Conservation (phyloP, 2,329 filamentous ascomycete species). For the Cladosporium sp. region DNA sequence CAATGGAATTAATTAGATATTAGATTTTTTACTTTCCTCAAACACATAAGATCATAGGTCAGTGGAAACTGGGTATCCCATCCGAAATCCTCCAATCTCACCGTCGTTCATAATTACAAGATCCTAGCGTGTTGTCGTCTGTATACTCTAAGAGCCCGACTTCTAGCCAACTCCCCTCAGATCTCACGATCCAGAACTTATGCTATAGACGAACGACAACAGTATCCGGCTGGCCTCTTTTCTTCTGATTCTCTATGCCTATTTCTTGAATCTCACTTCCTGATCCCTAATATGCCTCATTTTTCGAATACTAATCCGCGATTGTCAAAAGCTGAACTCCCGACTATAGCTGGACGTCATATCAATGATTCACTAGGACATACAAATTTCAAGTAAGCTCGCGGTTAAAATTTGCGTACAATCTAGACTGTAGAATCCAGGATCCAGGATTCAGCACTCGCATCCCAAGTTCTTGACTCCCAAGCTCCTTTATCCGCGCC, state of each 20-base stretch:
- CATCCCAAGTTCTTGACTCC: too few relatives aligned
- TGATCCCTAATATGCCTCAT: not conserved
- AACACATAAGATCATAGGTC: slow-evolving; percentile 4
- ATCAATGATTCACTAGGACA: too few relatives aligned
- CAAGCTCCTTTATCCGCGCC: too few relatives aligned
- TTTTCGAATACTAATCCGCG: not conserved
- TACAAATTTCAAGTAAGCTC: too few relatives aligned
- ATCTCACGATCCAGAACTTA: not conserved
- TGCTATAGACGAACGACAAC: not conserved
- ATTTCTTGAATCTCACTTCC: not conserved
- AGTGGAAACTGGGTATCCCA: not conserved
- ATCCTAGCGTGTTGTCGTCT: not conserved
- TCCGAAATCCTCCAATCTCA: slow-evolving; percentile 4
- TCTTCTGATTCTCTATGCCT: not conserved
- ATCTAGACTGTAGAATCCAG: too few relatives aligned
- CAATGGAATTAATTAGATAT: too few relatives aligned
- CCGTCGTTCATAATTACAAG: not conserved
- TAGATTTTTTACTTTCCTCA: too few relatives aligned
- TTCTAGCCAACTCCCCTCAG: not conserved
- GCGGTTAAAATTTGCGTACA: too few relatives aligned
- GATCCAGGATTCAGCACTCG: too few relatives aligned
- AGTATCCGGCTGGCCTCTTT: not conserved
- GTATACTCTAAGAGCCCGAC: too few relatives aligned
- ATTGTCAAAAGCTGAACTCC: not conserved
- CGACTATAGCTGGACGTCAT: not conserved